Evolutionary conservation across 345 rosid genomes (phyloP).

Genomic region (Theobroma cacao): DNA sequence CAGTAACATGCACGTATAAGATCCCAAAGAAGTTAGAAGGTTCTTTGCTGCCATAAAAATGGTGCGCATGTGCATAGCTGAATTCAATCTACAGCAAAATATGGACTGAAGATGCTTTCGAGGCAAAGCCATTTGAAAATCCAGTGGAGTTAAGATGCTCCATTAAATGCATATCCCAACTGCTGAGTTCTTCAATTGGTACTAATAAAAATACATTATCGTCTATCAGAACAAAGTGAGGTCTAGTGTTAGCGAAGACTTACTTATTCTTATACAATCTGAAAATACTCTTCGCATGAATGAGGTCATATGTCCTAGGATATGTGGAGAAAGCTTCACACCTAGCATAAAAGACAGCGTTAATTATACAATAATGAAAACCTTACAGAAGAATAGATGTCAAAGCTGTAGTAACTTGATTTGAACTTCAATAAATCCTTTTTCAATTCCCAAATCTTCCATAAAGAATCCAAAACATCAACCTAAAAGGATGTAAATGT

Average conservation of each 20-base stretch:
- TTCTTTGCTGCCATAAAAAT: background rate
- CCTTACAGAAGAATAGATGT: background rate
- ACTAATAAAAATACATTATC: background rate
- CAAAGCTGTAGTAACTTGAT: background rate
- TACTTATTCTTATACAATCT: conserved; percentile 42
- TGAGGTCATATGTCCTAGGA: conserved; percentile 54
- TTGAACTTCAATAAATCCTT: background rate
- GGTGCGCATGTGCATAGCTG: background rate
- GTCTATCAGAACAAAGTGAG: background rate
- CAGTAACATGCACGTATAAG: background rate
- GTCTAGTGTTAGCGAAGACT: conserved; percentile 5
- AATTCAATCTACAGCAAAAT: background rate
- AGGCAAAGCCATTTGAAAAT: background rate
- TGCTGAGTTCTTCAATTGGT: background rate
- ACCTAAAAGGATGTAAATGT: background rate
- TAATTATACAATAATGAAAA: background rate
- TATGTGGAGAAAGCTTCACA: conserved; percentile 64
- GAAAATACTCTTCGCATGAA: conserved; percentile 41
- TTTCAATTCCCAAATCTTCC: background rate
- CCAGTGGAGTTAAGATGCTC: background rate
- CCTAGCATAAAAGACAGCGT: conserved; percentile 24
- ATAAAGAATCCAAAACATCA: background rate
- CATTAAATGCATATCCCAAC: background rate
- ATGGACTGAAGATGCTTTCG: background rate
- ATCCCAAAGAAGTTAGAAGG: background rate